A percentile compares a stretch with the other conserved stretches of the same genome.
Conservation (phyloP, 371 early-diverging fungal species). For the Circinella umbellata region DNA sequence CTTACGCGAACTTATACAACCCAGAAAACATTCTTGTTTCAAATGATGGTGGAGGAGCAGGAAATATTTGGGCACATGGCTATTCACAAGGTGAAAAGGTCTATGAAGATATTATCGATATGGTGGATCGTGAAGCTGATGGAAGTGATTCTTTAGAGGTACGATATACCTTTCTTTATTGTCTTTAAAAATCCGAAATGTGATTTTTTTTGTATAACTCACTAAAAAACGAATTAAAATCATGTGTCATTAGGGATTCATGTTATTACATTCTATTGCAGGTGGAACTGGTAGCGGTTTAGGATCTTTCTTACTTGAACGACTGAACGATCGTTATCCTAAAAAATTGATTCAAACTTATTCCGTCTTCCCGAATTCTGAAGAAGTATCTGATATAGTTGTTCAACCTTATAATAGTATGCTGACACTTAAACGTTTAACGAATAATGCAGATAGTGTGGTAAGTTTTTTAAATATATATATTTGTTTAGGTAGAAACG, state of each 20-base stretch:
- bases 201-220: too few species aligned
- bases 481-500: not conserved
- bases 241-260: too few species aligned
- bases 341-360: conserved; percentile 98
- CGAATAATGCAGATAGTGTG: conserved; percentile 94
- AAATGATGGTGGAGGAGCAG: conserved; percentile 95
- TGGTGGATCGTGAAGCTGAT: conserved; percentile 95
- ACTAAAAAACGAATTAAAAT: too few species aligned
- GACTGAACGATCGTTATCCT: conserved; percentile 94
- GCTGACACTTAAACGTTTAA: conserved; percentile 91
- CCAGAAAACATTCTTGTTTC: conserved; percentile 91
- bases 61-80: conserved; percentile 96
- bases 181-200: too few species aligned
- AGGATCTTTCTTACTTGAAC: conserved; percentile 89
- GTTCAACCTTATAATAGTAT: conserved; percentile 99
- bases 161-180: too few species aligned
- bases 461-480: too few species aligned
- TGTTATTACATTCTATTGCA: conserved; percentile 92
- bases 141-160: conserved; percentile 90
- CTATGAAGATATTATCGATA: conserved; percentile 88
- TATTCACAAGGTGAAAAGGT: conserved; percentile 82
- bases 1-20: conserved; percentile 85
- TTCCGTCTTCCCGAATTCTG: conserved; percentile 99
- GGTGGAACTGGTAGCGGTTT: conserved; percentile 98
- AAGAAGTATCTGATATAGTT: conserved; percentile 97